Evolutionary conservation across 768 basidiomycete genomes (phyloP).

Genomic region (Clitopilus passeckerianus): DNA sequence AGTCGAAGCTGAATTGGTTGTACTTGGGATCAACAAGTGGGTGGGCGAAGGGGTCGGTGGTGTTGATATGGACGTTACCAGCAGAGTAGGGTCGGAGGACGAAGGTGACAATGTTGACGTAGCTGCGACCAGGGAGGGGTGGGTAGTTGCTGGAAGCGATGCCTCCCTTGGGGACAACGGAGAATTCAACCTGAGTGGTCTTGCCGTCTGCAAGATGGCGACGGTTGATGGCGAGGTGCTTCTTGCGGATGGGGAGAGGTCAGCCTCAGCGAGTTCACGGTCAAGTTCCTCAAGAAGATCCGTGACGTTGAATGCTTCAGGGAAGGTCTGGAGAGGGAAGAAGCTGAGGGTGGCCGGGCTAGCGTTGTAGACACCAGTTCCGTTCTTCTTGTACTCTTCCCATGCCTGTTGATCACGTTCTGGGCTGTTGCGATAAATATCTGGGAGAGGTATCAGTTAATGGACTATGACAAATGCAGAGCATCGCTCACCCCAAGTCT

Average conservation of each 20-base stretch:
- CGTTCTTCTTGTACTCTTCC: constrained; percentile 8
- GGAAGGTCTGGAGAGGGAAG: constrained; percentile 12
- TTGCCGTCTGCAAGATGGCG: constrained; percentile 9
- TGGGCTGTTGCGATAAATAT: constrained; percentile 10
- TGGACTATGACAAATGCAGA: not conserved
- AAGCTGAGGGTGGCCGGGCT: constrained; percentile 8
- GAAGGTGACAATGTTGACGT: constrained; percentile 11
- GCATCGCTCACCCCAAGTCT: constrained; percentile 8
- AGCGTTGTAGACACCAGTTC: constrained; percentile 8
- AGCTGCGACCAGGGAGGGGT: constrained; percentile 7
- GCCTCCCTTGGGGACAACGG: constrained; percentile 3
- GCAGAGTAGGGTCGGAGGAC: constrained; percentile 11
- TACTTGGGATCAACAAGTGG: constrained; percentile 14
- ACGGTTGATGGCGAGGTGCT: constrained; percentile 9
- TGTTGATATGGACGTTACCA: constrained; percentile 15
- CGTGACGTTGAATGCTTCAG: constrained; percentile 10
- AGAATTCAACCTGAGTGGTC: constrained; percentile 6
- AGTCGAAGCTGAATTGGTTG: constrained; percentile 8
- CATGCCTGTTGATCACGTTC: constrained; percentile 7
- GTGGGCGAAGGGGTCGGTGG: constrained; percentile 13
- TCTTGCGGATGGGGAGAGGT: constrained; percentile 9
- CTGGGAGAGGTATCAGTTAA: not conserved
- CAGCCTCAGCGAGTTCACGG: constrained; percentile 7
- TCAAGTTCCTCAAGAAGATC: constrained; percentile 9
- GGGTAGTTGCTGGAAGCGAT: constrained; percentile 7